Evolutionary conservation across 176 grass and related monocot genomes (phyloP).

Genomic region (Hyparrhenia diplandra): DNA sequence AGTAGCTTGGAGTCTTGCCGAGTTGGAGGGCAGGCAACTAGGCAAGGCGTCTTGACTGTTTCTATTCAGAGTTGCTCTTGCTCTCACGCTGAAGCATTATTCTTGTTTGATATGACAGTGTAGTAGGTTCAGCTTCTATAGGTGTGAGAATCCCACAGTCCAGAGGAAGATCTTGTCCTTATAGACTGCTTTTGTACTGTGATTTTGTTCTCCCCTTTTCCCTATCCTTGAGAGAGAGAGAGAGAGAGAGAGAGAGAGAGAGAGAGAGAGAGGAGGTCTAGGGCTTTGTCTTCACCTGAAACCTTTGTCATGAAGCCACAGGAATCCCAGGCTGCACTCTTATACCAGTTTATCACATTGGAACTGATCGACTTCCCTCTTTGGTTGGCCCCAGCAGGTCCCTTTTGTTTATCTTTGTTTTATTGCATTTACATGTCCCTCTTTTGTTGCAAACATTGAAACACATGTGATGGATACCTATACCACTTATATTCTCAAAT

Average conservation of each 20-base stretch:
- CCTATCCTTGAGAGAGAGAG: neutral
- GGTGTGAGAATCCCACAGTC: constrained; percentile 28
- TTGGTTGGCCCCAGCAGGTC: constrained; percentile 20
- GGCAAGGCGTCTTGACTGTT: neutral
- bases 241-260: neutral
- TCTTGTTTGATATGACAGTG: constrained; percentile 30
- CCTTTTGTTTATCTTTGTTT: constrained; percentile 4
- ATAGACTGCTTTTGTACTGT: constrained; percentile 2
- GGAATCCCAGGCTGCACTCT: constrained; percentile 47
- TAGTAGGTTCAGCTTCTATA: constrained; percentile 17
- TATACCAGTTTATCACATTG: constrained; percentile 40
- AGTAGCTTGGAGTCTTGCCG: neutral
- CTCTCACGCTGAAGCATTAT: constrained; percentile 27
- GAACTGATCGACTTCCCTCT: constrained; percentile 51
- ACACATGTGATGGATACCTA: neutral
- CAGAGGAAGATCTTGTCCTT: constrained; percentile 38
- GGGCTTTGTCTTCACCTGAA: constrained; percentile 43
- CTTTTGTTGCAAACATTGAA: constrained; percentile 17
- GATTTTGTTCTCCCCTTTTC: constrained; percentile 3
- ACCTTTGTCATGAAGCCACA: constrained; percentile 44
- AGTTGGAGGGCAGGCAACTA: neutral
- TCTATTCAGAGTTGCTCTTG: constrained; percentile 5
- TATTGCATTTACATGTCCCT: constrained; percentile 24
- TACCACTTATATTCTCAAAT: neutral
- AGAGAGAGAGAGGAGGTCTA: neutral